Conservation (phyloP, 306 rosid species). For the Vicia faba region DNA sequence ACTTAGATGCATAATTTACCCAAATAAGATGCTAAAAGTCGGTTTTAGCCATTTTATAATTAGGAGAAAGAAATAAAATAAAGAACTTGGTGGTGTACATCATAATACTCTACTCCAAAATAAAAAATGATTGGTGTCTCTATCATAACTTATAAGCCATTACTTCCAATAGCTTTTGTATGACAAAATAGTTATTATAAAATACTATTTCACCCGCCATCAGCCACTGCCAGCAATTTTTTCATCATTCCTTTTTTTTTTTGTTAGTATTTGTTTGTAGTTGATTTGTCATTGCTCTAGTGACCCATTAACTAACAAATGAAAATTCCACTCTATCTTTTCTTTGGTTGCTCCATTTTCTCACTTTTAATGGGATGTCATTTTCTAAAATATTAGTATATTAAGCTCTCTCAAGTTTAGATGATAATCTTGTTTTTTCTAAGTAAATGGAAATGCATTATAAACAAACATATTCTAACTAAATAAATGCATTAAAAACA, state of each 20-base stretch:
- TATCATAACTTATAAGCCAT: neutral
- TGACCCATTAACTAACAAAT: slow-evolving; percentile 35
- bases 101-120: too few species aligned
- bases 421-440: neutral
- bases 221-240: slow-evolving; percentile 26
- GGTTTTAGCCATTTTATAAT: too few species aligned
- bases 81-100: too few species aligned
- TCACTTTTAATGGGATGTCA: neutral
- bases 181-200: too few species aligned
- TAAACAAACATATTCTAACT: too few species aligned
- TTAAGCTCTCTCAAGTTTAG: neutral
- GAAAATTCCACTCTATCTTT: neutral
- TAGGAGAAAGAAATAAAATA: too few species aligned
- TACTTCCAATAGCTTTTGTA: neutral
- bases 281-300: slow-evolving; percentile 15
- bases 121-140: neutral
- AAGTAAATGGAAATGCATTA: too few species aligned
- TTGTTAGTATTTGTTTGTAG: neutral
- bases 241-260: neutral
- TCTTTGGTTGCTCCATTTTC: neutral
- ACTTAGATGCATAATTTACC: too few species aligned
- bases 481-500: too few species aligned
- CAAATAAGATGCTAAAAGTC: too few species aligned
- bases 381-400: neutral
- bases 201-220: slow-evolving; percentile 15